Base-by-base conservation (phyloP, 2,329 filamentous ascomycete genomes). In the Epichloe aotearoae region DNA sequence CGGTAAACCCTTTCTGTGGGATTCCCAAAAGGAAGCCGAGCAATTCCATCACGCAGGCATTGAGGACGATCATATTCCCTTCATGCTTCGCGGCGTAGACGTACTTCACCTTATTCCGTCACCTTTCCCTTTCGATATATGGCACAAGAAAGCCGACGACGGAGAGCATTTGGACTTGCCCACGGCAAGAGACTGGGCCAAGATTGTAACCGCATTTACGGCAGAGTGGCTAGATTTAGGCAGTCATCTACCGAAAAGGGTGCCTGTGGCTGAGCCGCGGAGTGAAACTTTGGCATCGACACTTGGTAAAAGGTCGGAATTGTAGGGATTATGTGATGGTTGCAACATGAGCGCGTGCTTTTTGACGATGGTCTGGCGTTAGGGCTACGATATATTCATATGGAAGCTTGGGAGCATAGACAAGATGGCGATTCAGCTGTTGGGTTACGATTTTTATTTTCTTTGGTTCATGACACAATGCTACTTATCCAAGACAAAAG, bases 11-110 rank as follows among this genome's bases (percentile, higher is more conserved):
- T 95, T 95, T 62, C 70, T 96, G 4, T 69, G 75, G 6, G 84
- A 94, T 41, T 62, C 69, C 1, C 69, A 73, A 19, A 87, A 83
- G 64, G 64, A 62, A 23, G 55, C 65, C 1, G 61, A 71, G 46
- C 65, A 69, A 36, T 76, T 86, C 20, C 17, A 43, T 59, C 64
- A 62, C 50, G 73, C 64, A 44, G 80, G 67, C 53, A 79, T 95
- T 10, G 75, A 82, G 55, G 93, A 98, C 63, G 93, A 98, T 61
- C 93, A 98, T 64, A 66, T 96, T 5, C 93, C 93, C 1, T 98
- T 98, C 60, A 81, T 97, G 75, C 72, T 72, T 37, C 79, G 88
- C 37, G 93, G 93, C 1, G 91, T 97, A 0, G 84, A 94, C 30
- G 76, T 97, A 15, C 66, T 98, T 52, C 93, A 98, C 68, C 67